Percentiles rank a stretch among this genome's conserved stretches.
Conservation (phyloP, 148 eudicot genomes). For the Arbutus unedo region DNA sequence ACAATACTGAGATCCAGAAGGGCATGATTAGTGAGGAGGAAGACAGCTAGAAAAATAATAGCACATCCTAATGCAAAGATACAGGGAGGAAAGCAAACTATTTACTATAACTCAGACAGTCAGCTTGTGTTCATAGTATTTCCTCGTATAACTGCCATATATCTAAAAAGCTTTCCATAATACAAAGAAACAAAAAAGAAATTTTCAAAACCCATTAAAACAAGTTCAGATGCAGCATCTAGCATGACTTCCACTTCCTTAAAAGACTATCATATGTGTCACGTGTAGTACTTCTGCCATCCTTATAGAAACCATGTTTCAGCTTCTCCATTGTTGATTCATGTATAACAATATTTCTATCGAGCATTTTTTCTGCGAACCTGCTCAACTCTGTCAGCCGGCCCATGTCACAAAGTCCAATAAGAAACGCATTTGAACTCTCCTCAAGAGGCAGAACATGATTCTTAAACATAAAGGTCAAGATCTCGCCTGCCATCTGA, state of each 20-base stretch:
- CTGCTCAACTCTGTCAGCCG: constrained; percentile 58
- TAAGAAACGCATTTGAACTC: constrained; percentile 63
- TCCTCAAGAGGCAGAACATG: constrained; percentile 46
- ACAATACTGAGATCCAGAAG: background rate
- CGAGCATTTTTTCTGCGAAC: constrained; percentile 59
- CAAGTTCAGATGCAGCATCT: constrained; percentile 13
- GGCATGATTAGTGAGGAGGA: background rate
- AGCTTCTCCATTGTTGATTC: constrained; percentile 69
- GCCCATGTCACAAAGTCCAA: constrained; percentile 50
- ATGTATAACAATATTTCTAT: constrained; percentile 47
- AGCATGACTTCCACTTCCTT: constrained; percentile 60
- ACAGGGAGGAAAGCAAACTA: background rate
- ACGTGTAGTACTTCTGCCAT: constrained; percentile 41
- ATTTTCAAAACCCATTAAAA: background rate
- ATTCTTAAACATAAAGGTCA: constrained; percentile 60
- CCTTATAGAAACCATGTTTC: constrained; percentile 43
- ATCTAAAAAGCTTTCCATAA: background rate
- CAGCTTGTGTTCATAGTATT: background rate
- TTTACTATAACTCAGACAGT: background rate
- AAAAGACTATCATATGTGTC: constrained; percentile 55
- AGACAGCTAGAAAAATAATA: background rate
- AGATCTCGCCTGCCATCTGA: constrained; percentile 64
- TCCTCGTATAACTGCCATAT: constrained; percentile 10
- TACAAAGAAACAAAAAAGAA: background rate
- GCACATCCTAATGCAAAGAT: background rate